Evolutionary conservation across 2,329 filamentous ascomycete species (phyloP), one percentile per base, ranked within the genome.

Genomic region (Hortaea sp.): DNA sequence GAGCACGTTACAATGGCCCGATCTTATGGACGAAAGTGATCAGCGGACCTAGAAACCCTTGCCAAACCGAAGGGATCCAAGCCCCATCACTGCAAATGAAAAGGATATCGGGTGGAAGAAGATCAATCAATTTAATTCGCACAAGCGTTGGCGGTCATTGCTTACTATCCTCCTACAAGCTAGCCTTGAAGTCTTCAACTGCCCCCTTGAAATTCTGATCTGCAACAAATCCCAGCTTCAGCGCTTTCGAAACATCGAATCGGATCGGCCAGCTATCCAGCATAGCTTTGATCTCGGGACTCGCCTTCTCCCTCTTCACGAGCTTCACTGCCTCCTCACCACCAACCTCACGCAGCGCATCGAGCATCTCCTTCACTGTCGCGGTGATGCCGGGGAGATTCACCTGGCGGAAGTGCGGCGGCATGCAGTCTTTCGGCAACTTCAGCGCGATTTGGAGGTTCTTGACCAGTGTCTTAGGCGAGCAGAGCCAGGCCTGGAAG

Each of bases 401-500:
- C 1, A 77, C 70, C 46, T 75, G 69, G 35, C 75, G 68, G 46
- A 71, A 71, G 42, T 75, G 71, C 3, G 51, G 27, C 32, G 66
- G 64, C 63, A 78, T 73, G 28, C 66, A 68, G 53, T 76, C 74
- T 30, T 62, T 67, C 2, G 71, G 68, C 20, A 79, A 59, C 12
- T 68, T 67, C 43, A 73, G 65, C 5, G 74, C 73, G 55, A 74
- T 70, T 29, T 77, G 59, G 42, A 80, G 58, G 56, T 80, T 80
- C 57, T 67, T 66, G 20, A 77, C 69, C 49, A 79, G 61, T 2
- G 72, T 75, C 40, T 69, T 67, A 5, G 77, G 76, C 41, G 72
- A 76, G 48, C 73, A 76, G 38, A 80, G 68, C 77, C 77, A 79
- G 50, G 77, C 69, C 42, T 76, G 68, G 41, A 77, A 75, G 38